A percentile compares a stretch with the other conserved stretches of the same genome.
Conservation (phyloP, 2,329 filamentous ascomycete species). For the Neofusicoccum laricinum region DNA sequence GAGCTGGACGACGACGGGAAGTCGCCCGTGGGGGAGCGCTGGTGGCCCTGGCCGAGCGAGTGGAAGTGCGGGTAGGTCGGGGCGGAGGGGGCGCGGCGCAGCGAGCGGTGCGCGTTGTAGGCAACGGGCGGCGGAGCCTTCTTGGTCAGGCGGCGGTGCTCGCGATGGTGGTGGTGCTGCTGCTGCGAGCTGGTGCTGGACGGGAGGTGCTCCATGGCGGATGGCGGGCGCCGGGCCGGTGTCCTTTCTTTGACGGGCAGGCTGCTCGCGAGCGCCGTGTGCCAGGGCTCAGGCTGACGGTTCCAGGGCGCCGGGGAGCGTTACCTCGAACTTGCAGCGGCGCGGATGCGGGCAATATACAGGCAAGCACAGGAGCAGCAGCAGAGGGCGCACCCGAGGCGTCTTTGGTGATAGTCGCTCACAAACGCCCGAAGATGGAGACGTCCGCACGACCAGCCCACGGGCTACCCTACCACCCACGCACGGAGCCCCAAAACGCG, state of each 20-base stretch:
- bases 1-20: slow-evolving; percentile 16
- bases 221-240: slow-evolving; percentile 3
- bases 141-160: slow-evolving; percentile 21
- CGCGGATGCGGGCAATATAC: slow-evolving; percentile 13
- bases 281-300: slow-evolving; percentile 15
- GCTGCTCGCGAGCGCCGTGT: slow-evolving; percentile 6
- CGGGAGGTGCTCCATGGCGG: slow-evolving; percentile 16
- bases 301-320: slow-evolving; percentile 12
- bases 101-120: slow-evolving; percentile 21
- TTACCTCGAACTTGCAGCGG: slow-evolving; percentile 16
- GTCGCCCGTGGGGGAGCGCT: slow-evolving; percentile 18
- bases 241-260: slow-evolving; percentile 13
- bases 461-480: neutral
- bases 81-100: slow-evolving; percentile 25
- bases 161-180: slow-evolving; percentile 14
- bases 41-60: slow-evolving; percentile 14
- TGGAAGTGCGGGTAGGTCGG: slow-evolving; percentile 25
- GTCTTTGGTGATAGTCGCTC: slow-evolving; percentile 10
- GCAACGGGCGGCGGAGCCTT: slow-evolving; percentile 22
- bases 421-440: slow-evolving; percentile 5
- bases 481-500: slow-evolving; percentile 11
- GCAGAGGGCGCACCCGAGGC: neutral
- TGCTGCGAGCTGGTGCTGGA: slow-evolving; percentile 3
- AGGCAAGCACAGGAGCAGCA: slow-evolving; percentile 8
- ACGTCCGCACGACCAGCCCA: slow-evolving; percentile 7